Evolutionary conservation across 495 filamentous ascomycete genomes (phyloP).

Genomic region (Aspergillus sclerotiicarbonarius): DNA sequence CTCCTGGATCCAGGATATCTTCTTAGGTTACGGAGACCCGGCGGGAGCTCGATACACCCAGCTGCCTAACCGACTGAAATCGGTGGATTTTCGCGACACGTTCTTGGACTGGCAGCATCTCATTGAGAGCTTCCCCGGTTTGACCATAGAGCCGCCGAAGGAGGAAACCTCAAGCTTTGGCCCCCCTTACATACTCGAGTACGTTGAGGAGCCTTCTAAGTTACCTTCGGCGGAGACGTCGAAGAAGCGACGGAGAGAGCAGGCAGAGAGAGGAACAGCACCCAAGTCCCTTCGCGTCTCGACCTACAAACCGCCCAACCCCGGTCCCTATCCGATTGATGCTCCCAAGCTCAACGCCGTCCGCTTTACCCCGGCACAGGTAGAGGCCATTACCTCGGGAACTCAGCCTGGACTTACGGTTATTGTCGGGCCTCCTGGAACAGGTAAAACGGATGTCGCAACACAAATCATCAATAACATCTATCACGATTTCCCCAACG

Average conservation of each 20-base stretch:
- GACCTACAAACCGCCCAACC: slow-evolving; percentile 88
- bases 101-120: slow-evolving; percentile 96
- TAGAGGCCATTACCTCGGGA: slow-evolving; percentile 90
- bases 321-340: slow-evolving; percentile 88
- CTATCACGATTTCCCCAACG: slow-evolving; percentile 93
- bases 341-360: slow-evolving; percentile 78
- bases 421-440: slow-evolving; percentile 93
- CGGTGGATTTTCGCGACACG: slow-evolving; percentile 88
- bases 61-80: slow-evolving; percentile 71
- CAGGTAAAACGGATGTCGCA: slow-evolving; percentile 96
- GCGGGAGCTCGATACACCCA: slow-evolving; percentile 81
- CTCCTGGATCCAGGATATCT: slow-evolving; percentile 92
- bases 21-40: slow-evolving; percentile 94
- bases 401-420: slow-evolving; percentile 93
- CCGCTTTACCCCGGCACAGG: slow-evolving; percentile 86
- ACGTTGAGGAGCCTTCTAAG: slow-evolving; percentile 45
- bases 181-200: slow-evolving; percentile 82
- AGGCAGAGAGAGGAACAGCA: slow-evolving; percentile 59
- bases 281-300: slow-evolving; percentile 74
- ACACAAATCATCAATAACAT: slow-evolving; percentile 99
- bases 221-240: slow-evolving; percentile 53
- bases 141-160: slow-evolving; percentile 73
- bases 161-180: slow-evolving; percentile 70
- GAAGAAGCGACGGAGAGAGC: slow-evolving; percentile 79
- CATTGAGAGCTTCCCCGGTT: slow-evolving; percentile 79